These are phyloP conservation scores for Alliaria petiolata DNA, from an alignment of 345 rosid genomes.

Conservation along the genomic window DNA sequence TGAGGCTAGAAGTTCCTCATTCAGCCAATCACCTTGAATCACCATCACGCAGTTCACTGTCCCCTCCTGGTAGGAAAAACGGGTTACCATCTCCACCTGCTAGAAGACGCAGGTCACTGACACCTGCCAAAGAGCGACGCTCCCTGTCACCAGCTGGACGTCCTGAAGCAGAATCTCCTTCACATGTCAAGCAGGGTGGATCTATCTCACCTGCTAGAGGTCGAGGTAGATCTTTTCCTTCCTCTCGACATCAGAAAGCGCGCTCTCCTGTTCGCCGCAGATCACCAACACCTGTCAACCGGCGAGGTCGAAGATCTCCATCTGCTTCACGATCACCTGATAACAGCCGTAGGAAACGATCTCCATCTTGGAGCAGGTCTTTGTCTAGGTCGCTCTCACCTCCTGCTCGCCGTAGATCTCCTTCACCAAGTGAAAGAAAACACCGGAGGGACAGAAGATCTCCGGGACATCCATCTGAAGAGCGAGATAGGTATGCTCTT, in stretches of 20 bases:
- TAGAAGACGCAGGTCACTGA: slow-evolving; percentile 27
- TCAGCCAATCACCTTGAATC: slow-evolving; percentile 30
- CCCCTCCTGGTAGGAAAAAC: slow-evolving; percentile 25
- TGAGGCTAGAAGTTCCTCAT: slow-evolving; percentile 8
- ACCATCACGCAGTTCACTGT: slow-evolving; percentile 38
- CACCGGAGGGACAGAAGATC: slow-evolving; percentile 38
- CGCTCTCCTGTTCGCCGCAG: slow-evolving; percentile 31
- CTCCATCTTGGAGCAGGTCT: slow-evolving; percentile 41
- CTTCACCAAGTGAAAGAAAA: slow-evolving; percentile 40
- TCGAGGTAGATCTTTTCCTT: slow-evolving; percentile 34
- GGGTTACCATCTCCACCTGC: slow-evolving; percentile 34
- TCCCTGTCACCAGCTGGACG: slow-evolving; percentile 31
- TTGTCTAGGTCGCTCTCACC: slow-evolving; percentile 44
- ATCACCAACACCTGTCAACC: slow-evolving; percentile 34
- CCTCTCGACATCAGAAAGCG: slow-evolving; percentile 9
- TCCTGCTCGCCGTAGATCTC: slow-evolving; percentile 39
- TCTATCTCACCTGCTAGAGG: slow-evolving; percentile 36
- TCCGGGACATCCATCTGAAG: slow-evolving; percentile 42
- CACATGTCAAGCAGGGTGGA: slow-evolving; percentile 21
- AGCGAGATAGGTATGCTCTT: slow-evolving; percentile 46
- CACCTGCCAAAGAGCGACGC: slow-evolving; percentile 33
- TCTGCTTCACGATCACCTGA: slow-evolving; percentile 42
- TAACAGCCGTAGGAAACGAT: slow-evolving; percentile 36
- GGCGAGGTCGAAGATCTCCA: slow-evolving; percentile 39
- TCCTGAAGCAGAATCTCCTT: slow-evolving; percentile 28